phyloP scores from a whole-genome alignment of 2,329 filamentous ascomycete genomes.

The Talaromyces verruculosus region DNA sequence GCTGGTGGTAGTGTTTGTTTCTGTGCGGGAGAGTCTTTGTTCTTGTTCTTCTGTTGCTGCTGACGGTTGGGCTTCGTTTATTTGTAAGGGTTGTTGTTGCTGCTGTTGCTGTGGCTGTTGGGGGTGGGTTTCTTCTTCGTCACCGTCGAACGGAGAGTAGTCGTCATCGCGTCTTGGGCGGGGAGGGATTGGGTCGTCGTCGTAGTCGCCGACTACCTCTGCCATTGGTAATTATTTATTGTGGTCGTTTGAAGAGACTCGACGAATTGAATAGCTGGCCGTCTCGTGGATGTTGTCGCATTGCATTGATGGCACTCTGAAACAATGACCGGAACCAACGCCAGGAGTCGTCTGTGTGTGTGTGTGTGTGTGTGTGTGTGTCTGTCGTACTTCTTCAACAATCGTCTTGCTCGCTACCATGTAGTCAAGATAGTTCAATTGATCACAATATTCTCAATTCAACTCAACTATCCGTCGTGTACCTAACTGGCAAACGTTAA shows the following conservation, averaged over 20 bases:
- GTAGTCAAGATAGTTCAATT: neutral
- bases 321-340: neutral
- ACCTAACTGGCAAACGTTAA: neutral
- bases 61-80: neutral
- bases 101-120: neutral
- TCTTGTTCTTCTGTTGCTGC: neutral
- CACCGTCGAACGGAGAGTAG: neutral
- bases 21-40: conserved; percentile 1
- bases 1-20: conserved; percentile 2
- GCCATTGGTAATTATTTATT: conserved; percentile 7
- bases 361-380: neutral
- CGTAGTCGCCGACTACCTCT: neutral
- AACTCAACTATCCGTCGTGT: neutral
- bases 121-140: neutral
- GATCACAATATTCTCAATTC: neutral
- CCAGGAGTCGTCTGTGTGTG: neutral
- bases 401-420: neutral
- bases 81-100: neutral
- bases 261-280: neutral
- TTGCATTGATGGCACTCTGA: neutral
- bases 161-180: neutral
- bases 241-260: neutral
- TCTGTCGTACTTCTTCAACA: neutral
- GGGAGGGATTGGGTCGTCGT: neutral
- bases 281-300: neutral